These are phyloP conservation scores for Mycena belliarum DNA, from an alignment of 768 basidiomycete species.

Conservation along the genomic window DNA sequence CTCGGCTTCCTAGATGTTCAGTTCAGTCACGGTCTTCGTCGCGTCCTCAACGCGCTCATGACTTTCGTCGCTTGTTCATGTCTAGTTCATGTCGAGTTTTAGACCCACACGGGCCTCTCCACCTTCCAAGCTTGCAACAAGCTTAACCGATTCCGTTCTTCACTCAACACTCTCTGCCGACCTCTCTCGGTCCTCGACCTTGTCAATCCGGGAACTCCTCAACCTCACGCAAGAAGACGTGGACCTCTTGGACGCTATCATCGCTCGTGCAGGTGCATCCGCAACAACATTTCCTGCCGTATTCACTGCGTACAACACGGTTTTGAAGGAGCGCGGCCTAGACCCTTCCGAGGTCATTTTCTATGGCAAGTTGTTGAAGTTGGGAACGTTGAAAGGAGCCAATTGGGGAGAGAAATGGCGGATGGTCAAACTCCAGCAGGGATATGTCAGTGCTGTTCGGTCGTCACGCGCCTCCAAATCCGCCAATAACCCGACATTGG, in stretches of 20 bases:
- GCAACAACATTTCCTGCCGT: constrained; percentile 78
- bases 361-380: constrained; percentile 80
- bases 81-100: constrained; percentile 32
- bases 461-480: constrained; percentile 4
- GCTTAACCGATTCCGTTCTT: constrained; percentile 19
- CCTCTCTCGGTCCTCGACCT: constrained; percentile 40
- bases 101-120: constrained; percentile 35
- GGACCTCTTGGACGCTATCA: constrained; percentile 73
- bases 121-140: constrained; percentile 32
- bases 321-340: constrained; percentile 72
- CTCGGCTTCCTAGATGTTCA: no score
- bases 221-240: constrained; percentile 58
- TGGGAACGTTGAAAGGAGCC: constrained; percentile 77
- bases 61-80: background rate
- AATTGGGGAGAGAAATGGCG: constrained; percentile 86
- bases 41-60: constrained; percentile 7
- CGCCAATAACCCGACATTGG: constrained; percentile 10
- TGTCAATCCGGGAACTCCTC: constrained; percentile 52
- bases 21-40: no score
- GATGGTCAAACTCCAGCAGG: constrained; percentile 60
- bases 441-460: constrained; percentile 30
- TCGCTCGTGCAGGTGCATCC: constrained; percentile 61
- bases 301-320: constrained; percentile 85
- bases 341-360: constrained; percentile 79
- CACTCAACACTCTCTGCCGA: constrained; percentile 29